Evolutionary conservation across 768 basidiomycete genomes (phyloP).

Genomic region (Mycena crocata): DNA sequence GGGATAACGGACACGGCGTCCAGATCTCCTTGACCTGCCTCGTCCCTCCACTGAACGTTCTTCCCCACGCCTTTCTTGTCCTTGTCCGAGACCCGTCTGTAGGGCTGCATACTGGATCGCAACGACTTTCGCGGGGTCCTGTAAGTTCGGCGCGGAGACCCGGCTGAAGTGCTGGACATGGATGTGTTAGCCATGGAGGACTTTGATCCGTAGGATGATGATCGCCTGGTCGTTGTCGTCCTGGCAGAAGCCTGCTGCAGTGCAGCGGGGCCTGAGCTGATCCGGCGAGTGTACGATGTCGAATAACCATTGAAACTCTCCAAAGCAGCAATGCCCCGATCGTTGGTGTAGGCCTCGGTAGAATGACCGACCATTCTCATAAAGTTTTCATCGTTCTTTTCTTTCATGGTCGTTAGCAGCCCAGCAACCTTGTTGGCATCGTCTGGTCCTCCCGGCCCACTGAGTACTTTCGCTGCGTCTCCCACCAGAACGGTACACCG

Average conservation of each 20-base stretch:
- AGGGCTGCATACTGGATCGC: slow-evolving; percentile 75
- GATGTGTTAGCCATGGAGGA: slow-evolving; percentile 41
- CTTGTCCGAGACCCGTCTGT: slow-evolving; percentile 73
- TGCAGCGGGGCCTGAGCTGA: slow-evolving; percentile 62
- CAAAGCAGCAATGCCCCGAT: slow-evolving; percentile 48
- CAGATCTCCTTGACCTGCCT: slow-evolving; percentile 84
- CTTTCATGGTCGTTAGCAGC: slow-evolving; percentile 65
- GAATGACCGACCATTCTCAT: slow-evolving; percentile 74
- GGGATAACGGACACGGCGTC: slow-evolving; percentile 61
- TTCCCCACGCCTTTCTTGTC: slow-evolving; percentile 71
- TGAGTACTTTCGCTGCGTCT: slow-evolving; percentile 61
- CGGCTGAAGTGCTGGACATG: slow-evolving; percentile 57
- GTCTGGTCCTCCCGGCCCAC: slow-evolving; percentile 45
- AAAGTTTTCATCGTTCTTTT: slow-evolving; percentile 79
- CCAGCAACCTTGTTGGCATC: slow-evolving; percentile 61
- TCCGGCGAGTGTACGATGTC: slow-evolving; percentile 58
- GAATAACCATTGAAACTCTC: slow-evolving; percentile 66
- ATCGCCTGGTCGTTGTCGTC: slow-evolving; percentile 46
- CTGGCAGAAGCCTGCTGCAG: slow-evolving; percentile 45
- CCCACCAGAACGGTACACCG: slow-evolving; percentile 80
- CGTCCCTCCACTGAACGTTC: slow-evolving; percentile 89
- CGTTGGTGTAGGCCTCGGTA: slow-evolving; percentile 66
- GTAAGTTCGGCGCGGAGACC: slow-evolving; percentile 62
- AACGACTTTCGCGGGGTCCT: slow-evolving; percentile 80
- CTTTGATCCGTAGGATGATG: slow-evolving; percentile 51